Evolutionary conservation across 2,329 filamentous ascomycete genomes (phyloP).

Genomic region (Pyricularia sp.): DNA sequence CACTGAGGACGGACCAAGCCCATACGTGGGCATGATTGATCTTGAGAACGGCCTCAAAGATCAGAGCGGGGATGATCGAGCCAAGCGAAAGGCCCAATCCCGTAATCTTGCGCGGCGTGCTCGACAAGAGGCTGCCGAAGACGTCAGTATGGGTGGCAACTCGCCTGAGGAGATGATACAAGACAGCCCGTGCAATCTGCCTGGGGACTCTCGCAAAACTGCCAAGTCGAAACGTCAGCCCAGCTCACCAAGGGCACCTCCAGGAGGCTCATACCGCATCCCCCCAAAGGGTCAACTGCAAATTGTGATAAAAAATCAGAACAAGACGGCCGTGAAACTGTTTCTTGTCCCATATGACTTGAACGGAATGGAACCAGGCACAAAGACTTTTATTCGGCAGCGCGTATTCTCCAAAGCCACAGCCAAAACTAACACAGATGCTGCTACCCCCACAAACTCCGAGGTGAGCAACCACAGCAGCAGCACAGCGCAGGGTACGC

Average conservation of each 20-base stretch:
- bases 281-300: conserved; percentile 90
- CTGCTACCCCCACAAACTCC: conserved; percentile 47
- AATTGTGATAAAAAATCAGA: conserved; percentile 95
- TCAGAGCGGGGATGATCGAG: conserved; percentile 32
- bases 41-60: conserved; percentile 69
- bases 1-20: conserved; percentile 79
- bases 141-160: conserved; percentile 9
- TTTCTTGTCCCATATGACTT: conserved; percentile 93
- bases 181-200: not conserved
- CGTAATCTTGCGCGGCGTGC: conserved; percentile 18
- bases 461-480: conserved; percentile 58
- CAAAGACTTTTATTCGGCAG: conserved; percentile 93
- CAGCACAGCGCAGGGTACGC: conserved; percentile 6
- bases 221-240: conserved; percentile 26
- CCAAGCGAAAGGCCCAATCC: conserved; percentile 38
- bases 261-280: conserved; percentile 86
- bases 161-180: not conserved
- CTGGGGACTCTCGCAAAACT: not conserved
- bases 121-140: not conserved
- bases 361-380: conserved; percentile 82
- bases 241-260: conserved; percentile 48
- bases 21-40: conserved; percentile 90
- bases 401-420: conserved; percentile 63
- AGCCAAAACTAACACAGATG: not conserved
- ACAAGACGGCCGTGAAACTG: conserved; percentile 95